Base-by-base conservation (phyloP, 2,329 filamentous ascomycete species). In the Colletotrichum cuscutae region DNA sequence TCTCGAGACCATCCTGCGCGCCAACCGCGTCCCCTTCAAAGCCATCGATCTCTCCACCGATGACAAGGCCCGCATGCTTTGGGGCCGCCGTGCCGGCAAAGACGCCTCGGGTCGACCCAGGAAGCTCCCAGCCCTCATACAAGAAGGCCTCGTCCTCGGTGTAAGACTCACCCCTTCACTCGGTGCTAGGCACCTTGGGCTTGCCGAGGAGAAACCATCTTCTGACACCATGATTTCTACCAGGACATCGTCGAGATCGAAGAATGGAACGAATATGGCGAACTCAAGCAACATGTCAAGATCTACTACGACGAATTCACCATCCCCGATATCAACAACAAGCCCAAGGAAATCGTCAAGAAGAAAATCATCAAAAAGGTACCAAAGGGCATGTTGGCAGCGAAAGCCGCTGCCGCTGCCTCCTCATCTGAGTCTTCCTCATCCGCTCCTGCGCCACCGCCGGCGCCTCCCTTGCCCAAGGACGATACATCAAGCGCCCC, bases 231-330 rank as follows among this genome's bases (percentile, higher is more conserved):
- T 60, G 30, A 54, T 26, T 65, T 59, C 76, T 57, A 64, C 58
- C 75, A 98, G 95, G 97, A 98, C 81, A 89, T 98, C 62, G 93
- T 96, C 75, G 93, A 98, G 83, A 91, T 98, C 75, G 97, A 99
- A 84, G 97, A 99, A 81, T 98, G 96, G 97, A 99, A 99, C 86
- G 97, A 99, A 82, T 98, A 97, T 83, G 95, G 95, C 83, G 96
- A 98, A 84, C 89, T 99, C 74, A 95, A 95, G 82, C 91, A 96
- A 83, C 93, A 96, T 78, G 91, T 98, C 77, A 91, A 88, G 73
- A 89, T 93, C 77, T 90, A 89, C 83, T 89, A 89, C 80, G 89
- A 91, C 83, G 89, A 91, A 76, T 85, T 85, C 78, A 90, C 89
- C 61, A 89, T 90, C 76, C 87, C 89, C 42, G 80, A 86, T 80